Percentiles rank a stretch among this genome's conserved stretches.
These are phyloP conservation scores for Malus hybrid DNA, from an alignment of 331 rosid genomes.

Conservation along the genomic window DNA sequence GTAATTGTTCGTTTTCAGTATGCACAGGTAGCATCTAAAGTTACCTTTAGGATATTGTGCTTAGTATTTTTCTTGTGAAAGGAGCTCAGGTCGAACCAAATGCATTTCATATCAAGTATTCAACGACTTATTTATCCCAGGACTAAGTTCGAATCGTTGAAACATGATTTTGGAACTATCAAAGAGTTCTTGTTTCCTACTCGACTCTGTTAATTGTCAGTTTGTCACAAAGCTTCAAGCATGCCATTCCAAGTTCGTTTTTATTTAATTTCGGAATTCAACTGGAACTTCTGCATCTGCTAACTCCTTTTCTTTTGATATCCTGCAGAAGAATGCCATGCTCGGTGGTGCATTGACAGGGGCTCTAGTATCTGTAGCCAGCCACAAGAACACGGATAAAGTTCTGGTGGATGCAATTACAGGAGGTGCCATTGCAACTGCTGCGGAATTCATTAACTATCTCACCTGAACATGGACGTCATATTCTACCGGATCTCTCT, in stretches of 20 bases:
- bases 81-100: neutral
- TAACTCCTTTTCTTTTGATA: conserved; percentile 4
- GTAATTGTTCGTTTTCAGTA: neutral
- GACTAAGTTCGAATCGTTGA: neutral
- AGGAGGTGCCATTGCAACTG: conserved; percentile 90
- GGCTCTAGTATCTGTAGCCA: conserved; percentile 58
- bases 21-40: neutral
- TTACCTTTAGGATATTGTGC: neutral
- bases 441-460: conserved; percentile 73
- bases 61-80: neutral
- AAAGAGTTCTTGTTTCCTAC: neutral
- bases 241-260: neutral
- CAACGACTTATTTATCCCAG: neutral
- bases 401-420: conserved; percentile 64
- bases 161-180: neutral
- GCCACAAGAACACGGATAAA: conserved; percentile 36
- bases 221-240: neutral
- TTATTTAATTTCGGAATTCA: neutral
- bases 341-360: conserved; percentile 87
- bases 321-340: conserved; percentile 83
- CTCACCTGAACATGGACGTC: conserved; percentile 41
- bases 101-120: neutral
- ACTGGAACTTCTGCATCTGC: neutral
- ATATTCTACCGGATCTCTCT: neutral
- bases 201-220: neutral